Conservation (phyloP, 176 grass and related monocot species). For the Bothriochloa decipiens region DNA sequence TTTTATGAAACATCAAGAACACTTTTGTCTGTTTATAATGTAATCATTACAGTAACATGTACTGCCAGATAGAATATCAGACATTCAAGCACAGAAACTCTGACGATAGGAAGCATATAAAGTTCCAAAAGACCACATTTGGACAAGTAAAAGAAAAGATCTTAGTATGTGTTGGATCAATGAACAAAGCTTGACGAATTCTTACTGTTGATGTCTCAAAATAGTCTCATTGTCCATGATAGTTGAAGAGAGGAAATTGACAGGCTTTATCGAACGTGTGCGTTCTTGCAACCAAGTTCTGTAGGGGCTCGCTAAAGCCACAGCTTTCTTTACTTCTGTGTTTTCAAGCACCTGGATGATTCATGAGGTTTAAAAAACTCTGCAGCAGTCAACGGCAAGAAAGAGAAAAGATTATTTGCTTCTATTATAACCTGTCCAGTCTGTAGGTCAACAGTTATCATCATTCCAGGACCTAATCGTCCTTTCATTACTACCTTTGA, state of each 20-base stretch:
- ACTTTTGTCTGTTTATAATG: background rate
- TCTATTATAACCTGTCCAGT: slow-evolving; percentile 78
- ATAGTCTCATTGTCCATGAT: slow-evolving; percentile 82
- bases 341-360: slow-evolving; percentile 88
- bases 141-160: slow-evolving; percentile 18
- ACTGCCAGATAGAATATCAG: background rate
- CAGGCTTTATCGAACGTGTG: slow-evolving; percentile 81
- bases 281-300: slow-evolving; percentile 82
- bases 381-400: slow-evolving; percentile 23
- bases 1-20: slow-evolving; percentile 12
- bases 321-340: slow-evolving; percentile 90
- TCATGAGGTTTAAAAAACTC: slow-evolving; percentile 41
- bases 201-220: slow-evolving; percentile 97
- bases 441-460: slow-evolving; percentile 95
- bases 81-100: slow-evolving; percentile 21
- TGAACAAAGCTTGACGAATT: slow-evolving; percentile 30
- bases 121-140: background rate
- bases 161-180: background rate
- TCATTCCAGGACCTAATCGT: slow-evolving; percentile 98
- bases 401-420: slow-evolving; percentile 25
- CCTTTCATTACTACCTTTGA: slow-evolving; percentile 98
- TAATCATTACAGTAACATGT: background rate
- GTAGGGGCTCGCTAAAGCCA: slow-evolving; percentile 76
- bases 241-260: slow-evolving; percentile 87
- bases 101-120: background rate